phyloP scores from a whole-genome alignment of 768 basidiomycete genomes.

The Boletales sp. region DNA sequence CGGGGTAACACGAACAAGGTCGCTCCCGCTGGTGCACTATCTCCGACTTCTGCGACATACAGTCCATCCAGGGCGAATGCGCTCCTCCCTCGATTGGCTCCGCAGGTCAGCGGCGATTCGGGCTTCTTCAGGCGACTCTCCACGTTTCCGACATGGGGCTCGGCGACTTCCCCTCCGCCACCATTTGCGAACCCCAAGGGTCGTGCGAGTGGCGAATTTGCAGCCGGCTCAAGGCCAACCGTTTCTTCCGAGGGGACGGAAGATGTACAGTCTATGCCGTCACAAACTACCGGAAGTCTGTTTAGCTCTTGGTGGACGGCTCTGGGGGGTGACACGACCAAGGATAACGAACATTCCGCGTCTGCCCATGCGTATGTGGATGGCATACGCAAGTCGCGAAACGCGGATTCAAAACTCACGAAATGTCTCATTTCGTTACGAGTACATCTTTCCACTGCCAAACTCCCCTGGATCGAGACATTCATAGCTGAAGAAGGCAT shows the following conservation, averaged over 20 bases:
- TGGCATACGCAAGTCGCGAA: conserved; percentile 51
- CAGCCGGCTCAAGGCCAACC: conserved; percentile 19
- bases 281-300: conserved; percentile 71
- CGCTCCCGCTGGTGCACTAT: conserved; percentile 26
- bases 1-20: conserved; percentile 34
- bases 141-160: conserved; percentile 55
- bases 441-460: conserved; percentile 82
- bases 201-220: conserved; percentile 40
- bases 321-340: conserved; percentile 49
- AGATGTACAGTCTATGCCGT: conserved; percentile 39
- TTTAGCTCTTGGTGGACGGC: conserved; percentile 77
- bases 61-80: conserved; percentile 55
- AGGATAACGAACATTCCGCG: conserved; percentile 38
- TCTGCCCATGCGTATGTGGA: conserved; percentile 63
- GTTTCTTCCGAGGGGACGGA: conserved; percentile 30
- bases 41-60: conserved; percentile 45
- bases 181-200: conserved; percentile 23
- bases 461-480: conserved; percentile 70
- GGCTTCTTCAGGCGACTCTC: conserved; percentile 67
- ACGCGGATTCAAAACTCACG: conserved; percentile 56
- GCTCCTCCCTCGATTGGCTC: conserved; percentile 63
- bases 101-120: conserved; percentile 74
- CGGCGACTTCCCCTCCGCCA: conserved; percentile 33
- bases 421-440: conserved; percentile 81
- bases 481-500: conserved; percentile 68